These are phyloP conservation scores for Agaricus subrufescens DNA, from an alignment of 768 basidiomycete genomes.

Conservation along the genomic window DNA sequence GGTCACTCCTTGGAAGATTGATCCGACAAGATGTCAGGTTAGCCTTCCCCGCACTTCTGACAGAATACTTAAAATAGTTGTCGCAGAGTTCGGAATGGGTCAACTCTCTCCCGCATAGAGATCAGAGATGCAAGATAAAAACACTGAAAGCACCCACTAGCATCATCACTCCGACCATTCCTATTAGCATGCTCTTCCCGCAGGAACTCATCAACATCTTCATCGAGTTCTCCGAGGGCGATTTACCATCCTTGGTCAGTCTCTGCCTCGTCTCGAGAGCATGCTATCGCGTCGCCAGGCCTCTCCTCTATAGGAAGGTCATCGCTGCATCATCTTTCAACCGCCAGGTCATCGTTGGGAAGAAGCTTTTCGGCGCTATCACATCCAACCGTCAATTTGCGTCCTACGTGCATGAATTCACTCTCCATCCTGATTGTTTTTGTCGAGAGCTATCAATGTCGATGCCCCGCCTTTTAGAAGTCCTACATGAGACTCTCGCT, in stretches of 20 bases:
- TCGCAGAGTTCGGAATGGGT: neutral
- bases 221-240: neutral
- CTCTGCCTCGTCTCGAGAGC: slow-evolving; percentile 4
- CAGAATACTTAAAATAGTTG: neutral
- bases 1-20: too few relatives aligned
- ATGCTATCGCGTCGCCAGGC: neutral
- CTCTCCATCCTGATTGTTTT: neutral
- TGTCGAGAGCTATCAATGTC: neutral
- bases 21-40: too few relatives aligned
- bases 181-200: neutral
- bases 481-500: neutral
- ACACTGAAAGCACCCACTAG: neutral
- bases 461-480: neutral
- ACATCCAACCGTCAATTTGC: neutral
- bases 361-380: neutral
- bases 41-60: too few relatives aligned
- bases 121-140: neutral
- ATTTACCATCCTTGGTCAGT: neutral
- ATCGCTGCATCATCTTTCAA: neutral
- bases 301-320: slow-evolving; percentile 2
- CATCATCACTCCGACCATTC: neutral
- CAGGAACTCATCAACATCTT: slow-evolving; percentile 2
- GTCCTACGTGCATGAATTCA: slow-evolving; percentile 1
- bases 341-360: neutral
- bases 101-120: neutral